Evolutionary conservation across 2,329 filamentous ascomycete genomes (phyloP).

Genomic region (Sphaerulina populicola): DNA sequence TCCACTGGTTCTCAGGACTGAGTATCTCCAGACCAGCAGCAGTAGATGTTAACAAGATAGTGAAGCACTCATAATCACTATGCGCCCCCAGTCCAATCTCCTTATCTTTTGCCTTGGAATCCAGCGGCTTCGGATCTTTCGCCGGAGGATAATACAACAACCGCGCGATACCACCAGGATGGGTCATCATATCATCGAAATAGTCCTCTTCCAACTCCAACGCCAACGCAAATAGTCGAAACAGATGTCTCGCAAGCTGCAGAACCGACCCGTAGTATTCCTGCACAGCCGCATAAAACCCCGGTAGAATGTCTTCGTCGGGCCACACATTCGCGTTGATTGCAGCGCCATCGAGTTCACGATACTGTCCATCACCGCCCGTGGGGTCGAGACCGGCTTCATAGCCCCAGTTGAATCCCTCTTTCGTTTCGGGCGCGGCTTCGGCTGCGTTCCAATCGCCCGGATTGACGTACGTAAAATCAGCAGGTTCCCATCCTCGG

Average conservation of each 20-base stretch:
- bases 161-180: constrained; percentile 36
- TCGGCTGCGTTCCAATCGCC: constrained; percentile 24
- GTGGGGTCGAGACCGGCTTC: constrained; percentile 35
- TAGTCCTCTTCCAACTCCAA: constrained; percentile 34
- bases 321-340: constrained; percentile 37
- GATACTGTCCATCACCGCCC: constrained; percentile 37
- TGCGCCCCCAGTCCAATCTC: constrained; percentile 37
- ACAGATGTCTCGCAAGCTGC: constrained; percentile 35
- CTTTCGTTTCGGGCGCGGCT: constrained; percentile 34
- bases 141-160: constrained; percentile 36
- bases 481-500: constrained; percentile 37
- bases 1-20: constrained; percentile 37
- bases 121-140: constrained; percentile 21
- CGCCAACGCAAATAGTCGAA: constrained; percentile 37
- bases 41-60: constrained; percentile 25
- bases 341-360: constrained; percentile 35
- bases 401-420: constrained; percentile 40
- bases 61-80: constrained; percentile 29
- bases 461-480: constrained; percentile 37
- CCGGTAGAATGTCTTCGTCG: constrained; percentile 33
- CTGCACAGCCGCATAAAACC: constrained; percentile 34
- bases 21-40: constrained; percentile 27
- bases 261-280: constrained; percentile 36
- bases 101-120: constrained; percentile 17
- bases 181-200: constrained; percentile 37